Percentiles rank a stretch among this genome's conserved stretches.
Evolutionary conservation across 2,329 filamentous ascomycete genomes (phyloP).

Genomic region (Shiraia bambusicola): DNA sequence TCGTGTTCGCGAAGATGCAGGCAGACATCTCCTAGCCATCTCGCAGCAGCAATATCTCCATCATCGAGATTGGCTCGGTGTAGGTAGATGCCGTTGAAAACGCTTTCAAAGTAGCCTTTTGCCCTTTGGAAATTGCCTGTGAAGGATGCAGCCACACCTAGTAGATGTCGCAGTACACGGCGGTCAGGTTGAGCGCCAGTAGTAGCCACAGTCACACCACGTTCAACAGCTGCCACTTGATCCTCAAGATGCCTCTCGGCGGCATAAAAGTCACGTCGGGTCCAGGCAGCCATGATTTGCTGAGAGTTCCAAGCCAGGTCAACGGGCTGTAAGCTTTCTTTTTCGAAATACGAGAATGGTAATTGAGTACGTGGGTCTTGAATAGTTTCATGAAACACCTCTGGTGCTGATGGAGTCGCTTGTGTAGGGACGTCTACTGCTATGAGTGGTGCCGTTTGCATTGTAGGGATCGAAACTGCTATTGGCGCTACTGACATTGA

Average conservation of each 20-base stretch:
- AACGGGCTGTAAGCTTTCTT: constrained; percentile 2
- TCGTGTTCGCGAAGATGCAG: constrained; percentile 29
- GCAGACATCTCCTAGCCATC: constrained; percentile 38
- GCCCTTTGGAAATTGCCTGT: constrained; percentile 31
- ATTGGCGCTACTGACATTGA: background rate
- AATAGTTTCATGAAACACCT: background rate
- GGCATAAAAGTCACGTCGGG: constrained; percentile 17
- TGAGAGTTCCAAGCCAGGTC: constrained; percentile 25
- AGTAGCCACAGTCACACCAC: constrained; percentile 20
- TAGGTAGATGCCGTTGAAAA: constrained; percentile 27
- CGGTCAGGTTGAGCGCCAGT: constrained; percentile 26
- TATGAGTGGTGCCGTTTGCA: background rate
- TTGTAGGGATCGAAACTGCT: background rate
- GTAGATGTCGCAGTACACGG: constrained; percentile 28
- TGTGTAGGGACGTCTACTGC: background rate
- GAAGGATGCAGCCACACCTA: constrained; percentile 31
- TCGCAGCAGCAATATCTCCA: constrained; percentile 36
- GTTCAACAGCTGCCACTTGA: constrained; percentile 29
- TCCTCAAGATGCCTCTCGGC: constrained; percentile 25
- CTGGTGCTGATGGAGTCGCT: background rate
- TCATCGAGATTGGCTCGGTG: constrained; percentile 26
- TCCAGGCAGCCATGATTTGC: constrained; percentile 24
- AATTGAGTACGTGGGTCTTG: background rate
- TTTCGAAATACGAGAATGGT: constrained; percentile 8
- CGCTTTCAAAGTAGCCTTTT: constrained; percentile 31